These are phyloP conservation scores for Paspalum vaginatum DNA, from an alignment of 176 grass and related monocot species.

Conservation along the genomic window DNA sequence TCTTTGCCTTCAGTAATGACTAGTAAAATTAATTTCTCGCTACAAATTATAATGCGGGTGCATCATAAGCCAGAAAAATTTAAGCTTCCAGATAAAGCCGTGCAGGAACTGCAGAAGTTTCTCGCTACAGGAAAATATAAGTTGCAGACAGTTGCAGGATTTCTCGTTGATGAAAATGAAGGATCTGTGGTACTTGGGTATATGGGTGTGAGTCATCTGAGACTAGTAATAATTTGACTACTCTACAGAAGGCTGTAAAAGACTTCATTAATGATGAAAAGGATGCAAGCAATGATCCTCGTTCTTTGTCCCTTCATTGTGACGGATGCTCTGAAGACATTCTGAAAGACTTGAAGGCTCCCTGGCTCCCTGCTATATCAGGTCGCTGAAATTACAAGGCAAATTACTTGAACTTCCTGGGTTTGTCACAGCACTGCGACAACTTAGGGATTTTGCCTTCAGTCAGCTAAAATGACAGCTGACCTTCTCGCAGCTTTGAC, in stretches of 20 bases:
- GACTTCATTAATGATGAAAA: slow-evolving; percentile 26
- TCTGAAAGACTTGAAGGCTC: slow-evolving; percentile 21
- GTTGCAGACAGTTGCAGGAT: slow-evolving; percentile 24
- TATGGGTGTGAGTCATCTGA: neutral
- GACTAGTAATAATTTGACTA: neutral
- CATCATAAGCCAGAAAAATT: neutral
- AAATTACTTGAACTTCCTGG: slow-evolving; percentile 15
- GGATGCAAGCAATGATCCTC: neutral
- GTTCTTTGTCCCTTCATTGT: slow-evolving; percentile 31
- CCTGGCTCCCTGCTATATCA: slow-evolving; percentile 33
- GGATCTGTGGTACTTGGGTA: neutral
- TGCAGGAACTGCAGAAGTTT: slow-evolving; percentile 2
- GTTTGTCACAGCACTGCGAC: slow-evolving; percentile 16
- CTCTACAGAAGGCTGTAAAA: slow-evolving; percentile 13
- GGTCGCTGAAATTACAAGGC: slow-evolving; percentile 21
- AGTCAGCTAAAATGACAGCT: neutral
- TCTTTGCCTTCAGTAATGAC: too few species aligned
- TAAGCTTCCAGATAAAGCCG: slow-evolving; percentile 13
- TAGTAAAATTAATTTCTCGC: too few species aligned
- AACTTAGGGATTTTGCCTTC: slow-evolving; percentile 30
- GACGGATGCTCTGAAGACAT: neutral
- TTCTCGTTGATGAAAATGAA: neutral
- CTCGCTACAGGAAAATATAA: slow-evolving; percentile 4
- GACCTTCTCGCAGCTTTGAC: slow-evolving; percentile 19
- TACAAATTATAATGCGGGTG: too few species aligned